Conservation (phyloP, 208 protist genomes). For the Leishmania amazonensis region DNA sequence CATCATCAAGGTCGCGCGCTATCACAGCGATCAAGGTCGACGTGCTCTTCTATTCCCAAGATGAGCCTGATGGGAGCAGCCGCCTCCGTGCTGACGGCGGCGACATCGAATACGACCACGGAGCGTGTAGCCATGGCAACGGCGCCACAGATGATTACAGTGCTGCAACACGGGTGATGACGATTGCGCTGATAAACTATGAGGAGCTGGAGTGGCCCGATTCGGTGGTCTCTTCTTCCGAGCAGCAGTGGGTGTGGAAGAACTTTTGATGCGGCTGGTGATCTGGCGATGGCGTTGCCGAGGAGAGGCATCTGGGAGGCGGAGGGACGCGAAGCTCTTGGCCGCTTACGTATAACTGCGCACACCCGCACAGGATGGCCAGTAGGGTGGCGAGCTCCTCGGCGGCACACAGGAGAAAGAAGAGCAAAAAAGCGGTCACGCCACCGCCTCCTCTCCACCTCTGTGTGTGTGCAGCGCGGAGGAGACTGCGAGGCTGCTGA, state of each 20-base stretch:
- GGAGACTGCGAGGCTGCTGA: neutral
- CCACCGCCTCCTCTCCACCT: neutral
- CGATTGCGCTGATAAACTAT: slow-evolving; percentile 19
- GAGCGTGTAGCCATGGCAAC: neutral
- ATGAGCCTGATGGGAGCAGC: neutral
- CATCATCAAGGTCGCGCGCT: neutral
- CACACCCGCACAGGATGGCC: neutral
- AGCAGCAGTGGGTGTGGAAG: slow-evolving; percentile 12
- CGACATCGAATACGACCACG: neutral
- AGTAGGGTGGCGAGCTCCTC: neutral
- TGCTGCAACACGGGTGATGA: neutral
- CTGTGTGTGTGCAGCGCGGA: neutral
- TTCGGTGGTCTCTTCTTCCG: neutral
- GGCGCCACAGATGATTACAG: neutral
- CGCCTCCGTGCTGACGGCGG: neutral
- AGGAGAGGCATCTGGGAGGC: neutral
- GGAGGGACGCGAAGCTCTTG: neutral
- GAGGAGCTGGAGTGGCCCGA: slow-evolving; percentile 30
- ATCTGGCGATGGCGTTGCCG: neutral
- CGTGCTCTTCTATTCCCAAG: neutral
- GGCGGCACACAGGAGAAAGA: neutral
- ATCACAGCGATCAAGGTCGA: slow-evolving; percentile 2
- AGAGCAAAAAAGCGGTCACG: neutral
- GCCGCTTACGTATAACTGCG: neutral
- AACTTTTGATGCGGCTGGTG: slow-evolving; percentile 1